These are phyloP conservation scores for Paxillus rubicundulus DNA, from an alignment of 768 basidiomycete genomes.

Conservation along the genomic window DNA sequence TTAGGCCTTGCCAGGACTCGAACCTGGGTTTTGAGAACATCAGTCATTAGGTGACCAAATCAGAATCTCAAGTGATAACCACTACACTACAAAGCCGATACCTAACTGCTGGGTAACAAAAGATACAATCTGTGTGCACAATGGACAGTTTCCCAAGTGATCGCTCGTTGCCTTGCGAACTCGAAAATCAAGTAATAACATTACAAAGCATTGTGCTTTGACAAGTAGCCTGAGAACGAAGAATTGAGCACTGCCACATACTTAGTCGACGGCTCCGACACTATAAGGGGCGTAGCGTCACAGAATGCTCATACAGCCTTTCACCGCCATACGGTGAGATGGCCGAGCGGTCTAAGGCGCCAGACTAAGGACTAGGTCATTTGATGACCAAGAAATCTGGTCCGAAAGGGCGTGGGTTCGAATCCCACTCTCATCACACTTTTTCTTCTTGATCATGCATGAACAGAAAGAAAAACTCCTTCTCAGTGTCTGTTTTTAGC, in stretches of 20 bases:
- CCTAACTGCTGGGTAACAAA: background rate
- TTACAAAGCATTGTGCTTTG: no score
- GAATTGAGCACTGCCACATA: no score
- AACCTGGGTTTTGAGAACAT: slow-evolving; percentile 33
- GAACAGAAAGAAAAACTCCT: no score
- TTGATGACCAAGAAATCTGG: slow-evolving; percentile 22
- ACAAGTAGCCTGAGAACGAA: no score
- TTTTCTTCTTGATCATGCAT: background rate
- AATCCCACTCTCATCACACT: slow-evolving; percentile 37
- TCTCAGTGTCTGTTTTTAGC: no score
- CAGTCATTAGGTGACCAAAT: background rate
- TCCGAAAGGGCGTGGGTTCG: slow-evolving; percentile 43
- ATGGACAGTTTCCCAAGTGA: no score
- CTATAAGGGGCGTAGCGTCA: no score
- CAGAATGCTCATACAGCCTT: no score
- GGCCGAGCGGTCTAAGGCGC: slow-evolving; percentile 65
- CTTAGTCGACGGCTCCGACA: no score
- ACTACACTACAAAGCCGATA: slow-evolving; percentile 36
- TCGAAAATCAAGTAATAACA: no score
- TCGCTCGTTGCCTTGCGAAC: no score
- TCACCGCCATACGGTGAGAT: slow-evolving; percentile 31
- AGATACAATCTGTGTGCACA: no score
- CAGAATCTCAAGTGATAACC: slow-evolving; percentile 43
- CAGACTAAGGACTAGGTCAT: slow-evolving; percentile 50
- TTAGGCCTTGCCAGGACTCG: slow-evolving; percentile 29